Evolutionary conservation across 2,329 filamentous ascomycete genomes (phyloP).

Genomic region (Phoma sp.): DNA sequence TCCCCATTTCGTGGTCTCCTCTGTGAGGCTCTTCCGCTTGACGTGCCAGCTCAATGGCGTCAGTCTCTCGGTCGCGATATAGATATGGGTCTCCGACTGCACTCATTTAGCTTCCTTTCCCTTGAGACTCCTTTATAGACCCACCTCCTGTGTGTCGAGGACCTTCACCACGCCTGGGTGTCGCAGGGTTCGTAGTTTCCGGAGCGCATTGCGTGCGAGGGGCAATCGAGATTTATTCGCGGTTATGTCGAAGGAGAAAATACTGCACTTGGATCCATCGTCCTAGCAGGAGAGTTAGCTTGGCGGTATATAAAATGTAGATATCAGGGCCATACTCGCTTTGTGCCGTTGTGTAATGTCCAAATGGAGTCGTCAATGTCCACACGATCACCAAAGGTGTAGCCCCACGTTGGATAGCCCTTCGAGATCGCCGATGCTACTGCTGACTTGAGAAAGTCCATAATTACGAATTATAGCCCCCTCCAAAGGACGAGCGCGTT

Average conservation of each 20-base stretch:
- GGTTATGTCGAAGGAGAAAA: slow-evolving; percentile 92
- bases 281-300: slow-evolving; percentile 65
- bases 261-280: slow-evolving; percentile 91
- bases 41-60: slow-evolving; percentile 89
- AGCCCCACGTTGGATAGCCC: slow-evolving; percentile 83
- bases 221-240: slow-evolving; percentile 81
- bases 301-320: slow-evolving; percentile 6
- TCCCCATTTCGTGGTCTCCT: slow-evolving; percentile 97
- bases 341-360: slow-evolving; percentile 94
- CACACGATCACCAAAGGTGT: slow-evolving; percentile 89
- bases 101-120: slow-evolving; percentile 22
- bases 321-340: slow-evolving; percentile 66
- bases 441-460: slow-evolving; percentile 98
- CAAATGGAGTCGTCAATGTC: slow-evolving; percentile 94
- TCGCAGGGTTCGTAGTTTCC: slow-evolving; percentile 89
- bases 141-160: slow-evolving; percentile 89
- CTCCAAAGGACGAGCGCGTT: slow-evolving; percentile 1
- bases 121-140: background rate
- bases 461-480: slow-evolving; percentile 49
- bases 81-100: slow-evolving; percentile 91
- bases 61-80: slow-evolving; percentile 92
- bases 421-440: slow-evolving; percentile 97
- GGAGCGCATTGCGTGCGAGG: slow-evolving; percentile 89
- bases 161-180: slow-evolving; percentile 96
- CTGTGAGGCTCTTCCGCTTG: slow-evolving; percentile 82